Evolutionary conservation across 1,284 basidiomycete genomes (phyloP), one percentile per base, ranked within the genome.

Genomic region (Lentinula novae-zelandiae): DNA sequence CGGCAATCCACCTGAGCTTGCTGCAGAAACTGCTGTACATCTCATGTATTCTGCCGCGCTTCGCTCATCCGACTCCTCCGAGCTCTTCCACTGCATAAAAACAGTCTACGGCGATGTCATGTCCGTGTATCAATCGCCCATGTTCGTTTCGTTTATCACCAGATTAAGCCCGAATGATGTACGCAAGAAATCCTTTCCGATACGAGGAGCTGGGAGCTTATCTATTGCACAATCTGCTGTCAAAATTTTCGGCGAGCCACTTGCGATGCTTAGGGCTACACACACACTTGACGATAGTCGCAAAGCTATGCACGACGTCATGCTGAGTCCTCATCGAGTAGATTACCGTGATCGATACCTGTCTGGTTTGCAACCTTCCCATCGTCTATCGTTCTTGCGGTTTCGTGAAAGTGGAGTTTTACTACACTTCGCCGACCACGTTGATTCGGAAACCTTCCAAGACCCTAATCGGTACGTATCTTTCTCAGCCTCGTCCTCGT

Each of bases 11-110:
- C 13, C n/a, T 22, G 57, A 59, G 27, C 15, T 31, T 53, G 68
- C 73, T 6, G 73, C 71, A 4, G 75, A 78, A 62, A 62, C 74
- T 3, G 73, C 72, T 0, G 62, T 69, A 3, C 76, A 77, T 63
- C 62, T 77, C 20, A 74, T 75, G 72, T 78, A 76, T 61, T 77
- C 76, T 3, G 65, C 53, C 6, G 22, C 22, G 9, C 53, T 54
- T 15, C 20, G 53, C 13, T 13, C 53, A 15, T 13, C 36, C 20
- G 38, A 54, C 9, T 42, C 39, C 5, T 42, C 39, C 15, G 39
- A 54, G 38, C 22, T 54, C 15, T 20, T 6, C 10, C 39, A 31
- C 7, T 44, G 53, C 38, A 33, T 44, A 15, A 9, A 54, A 5
- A 20, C 17, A 3, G 36, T 54, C 5, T 54, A 54, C 6, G 53